A percentile compares a stretch with the other conserved stretches of the same genome.
phyloP scores from a whole-genome alignment of 2,329 filamentous ascomycete genomes.

The Fusarium sp. region DNA sequence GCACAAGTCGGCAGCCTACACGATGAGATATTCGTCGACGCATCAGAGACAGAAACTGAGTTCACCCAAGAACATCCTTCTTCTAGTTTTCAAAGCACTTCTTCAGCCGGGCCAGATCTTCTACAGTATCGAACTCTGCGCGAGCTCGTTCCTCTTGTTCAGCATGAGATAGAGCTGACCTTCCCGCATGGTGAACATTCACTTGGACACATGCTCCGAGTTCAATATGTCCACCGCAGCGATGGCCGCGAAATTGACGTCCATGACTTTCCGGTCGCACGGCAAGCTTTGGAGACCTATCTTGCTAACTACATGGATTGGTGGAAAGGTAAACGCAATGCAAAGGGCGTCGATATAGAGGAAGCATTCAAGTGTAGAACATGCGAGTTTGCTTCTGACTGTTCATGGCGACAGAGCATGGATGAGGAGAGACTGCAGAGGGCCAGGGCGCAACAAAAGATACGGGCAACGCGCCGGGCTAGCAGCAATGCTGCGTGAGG shows the following conservation, averaged over 20 bases:
- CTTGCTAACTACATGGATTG: slow-evolving; percentile 80
- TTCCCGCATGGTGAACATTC: slow-evolving; percentile 65
- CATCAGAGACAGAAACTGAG: slow-evolving; percentile 52
- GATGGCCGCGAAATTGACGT: slow-evolving; percentile 68
- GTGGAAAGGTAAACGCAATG: slow-evolving; percentile 84
- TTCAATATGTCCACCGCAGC: slow-evolving; percentile 66
- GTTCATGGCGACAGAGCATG: slow-evolving; percentile 80
- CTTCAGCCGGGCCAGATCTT: slow-evolving; percentile 50
- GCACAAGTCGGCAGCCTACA: slow-evolving; percentile 79
- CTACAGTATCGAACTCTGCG: slow-evolving; percentile 64
- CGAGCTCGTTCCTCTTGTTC: slow-evolving; percentile 62
- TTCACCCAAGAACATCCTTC: slow-evolving; percentile 20
- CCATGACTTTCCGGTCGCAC: slow-evolving; percentile 76
- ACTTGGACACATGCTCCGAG: slow-evolving; percentile 64
- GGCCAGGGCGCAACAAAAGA: slow-evolving; percentile 40
- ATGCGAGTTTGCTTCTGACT: slow-evolving; percentile 86
- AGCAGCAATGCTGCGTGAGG: slow-evolving; percentile 12
- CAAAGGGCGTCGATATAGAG: slow-evolving; percentile 81
- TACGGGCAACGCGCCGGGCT: slow-evolving; percentile 38
- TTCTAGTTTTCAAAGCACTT: slow-evolving; percentile 38
- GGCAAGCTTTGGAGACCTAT: slow-evolving; percentile 73
- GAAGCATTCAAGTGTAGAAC: slow-evolving; percentile 89
- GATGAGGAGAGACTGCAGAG: slow-evolving; percentile 66
- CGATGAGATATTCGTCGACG: slow-evolving; percentile 72
- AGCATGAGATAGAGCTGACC: slow-evolving; percentile 63